These are phyloP conservation scores for Daldinia loculata DNA, from an alignment of 495 filamentous ascomycete species.

Conservation along the genomic window DNA sequence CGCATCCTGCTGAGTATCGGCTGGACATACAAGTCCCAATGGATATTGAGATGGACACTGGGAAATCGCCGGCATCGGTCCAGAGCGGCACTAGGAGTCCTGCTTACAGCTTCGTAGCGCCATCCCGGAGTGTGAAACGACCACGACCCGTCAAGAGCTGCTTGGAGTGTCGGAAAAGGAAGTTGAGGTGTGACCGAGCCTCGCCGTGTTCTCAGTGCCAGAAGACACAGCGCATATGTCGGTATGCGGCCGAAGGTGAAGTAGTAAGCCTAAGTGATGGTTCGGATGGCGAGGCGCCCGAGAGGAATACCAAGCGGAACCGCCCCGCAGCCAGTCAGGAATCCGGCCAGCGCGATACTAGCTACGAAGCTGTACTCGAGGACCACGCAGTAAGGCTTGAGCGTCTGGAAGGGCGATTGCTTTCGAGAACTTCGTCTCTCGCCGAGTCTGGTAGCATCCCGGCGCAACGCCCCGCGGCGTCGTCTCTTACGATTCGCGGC, in stretches of 20 bases:
- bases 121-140: conserved; percentile 51
- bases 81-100: conserved; percentile 31
- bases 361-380: conserved; percentile 43
- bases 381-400: conserved; percentile 47
- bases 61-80: conserved; percentile 35
- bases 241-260: conserved; percentile 49
- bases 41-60: conserved; percentile 37
- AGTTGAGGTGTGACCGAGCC: conserved; percentile 66
- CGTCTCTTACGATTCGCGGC: conserved; percentile 46
- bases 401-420: conserved; percentile 45
- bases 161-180: conserved; percentile 63
- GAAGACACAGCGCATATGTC: conserved; percentile 54
- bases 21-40: conserved; percentile 16
- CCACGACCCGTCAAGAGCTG: conserved; percentile 56
- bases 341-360: conserved; percentile 13
- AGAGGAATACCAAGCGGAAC: conserved; percentile 47
- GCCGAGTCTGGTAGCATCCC: conserved; percentile 28
- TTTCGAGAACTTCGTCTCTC: conserved; percentile 37
- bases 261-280: conserved; percentile 45
- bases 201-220: conserved; percentile 66
- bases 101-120: conserved; percentile 33
- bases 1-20: conserved; percentile 10
- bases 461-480: conserved; percentile 34
- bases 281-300: conserved; percentile 46
- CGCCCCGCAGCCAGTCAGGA: conserved; percentile 31